A percentile compares a stretch with the other conserved stretches of the same genome.
phyloP scores from a whole-genome alignment of 768 basidiomycete species.

The Cystobasidium tubakii region DNA sequence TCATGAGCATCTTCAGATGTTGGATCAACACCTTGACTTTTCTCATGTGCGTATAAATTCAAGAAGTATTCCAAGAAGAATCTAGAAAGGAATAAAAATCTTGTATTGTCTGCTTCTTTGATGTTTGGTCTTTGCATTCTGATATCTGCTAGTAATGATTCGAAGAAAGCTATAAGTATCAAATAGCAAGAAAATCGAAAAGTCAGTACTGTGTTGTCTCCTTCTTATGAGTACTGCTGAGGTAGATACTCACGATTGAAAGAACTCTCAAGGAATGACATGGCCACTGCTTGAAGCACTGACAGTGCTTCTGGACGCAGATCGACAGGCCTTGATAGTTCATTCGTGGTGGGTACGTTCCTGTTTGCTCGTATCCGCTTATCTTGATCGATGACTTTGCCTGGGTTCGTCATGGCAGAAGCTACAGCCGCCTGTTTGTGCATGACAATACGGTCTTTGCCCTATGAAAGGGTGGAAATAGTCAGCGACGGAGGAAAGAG shows the following conservation, averaged over 20 bases:
- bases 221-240: too few species aligned
- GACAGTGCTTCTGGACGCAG: conserved; percentile 49
- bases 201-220: too few species aligned
- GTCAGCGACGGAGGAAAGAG: not conserved
- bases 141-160: conserved; percentile 82
- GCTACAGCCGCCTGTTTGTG: conserved; percentile 78
- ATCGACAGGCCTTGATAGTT: conserved; percentile 46
- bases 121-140: conserved; percentile 84
- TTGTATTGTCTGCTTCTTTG: conserved; percentile 87
- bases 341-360: conserved; percentile 37
- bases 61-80: conserved; percentile 94
- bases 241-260: conserved; percentile 90
- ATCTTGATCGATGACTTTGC: conserved; percentile 62
- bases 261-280: conserved; percentile 68
- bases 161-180: conserved; percentile 65
- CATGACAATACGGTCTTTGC: conserved; percentile 57
- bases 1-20: conserved; percentile 46
- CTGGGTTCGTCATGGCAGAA: conserved; percentile 56
- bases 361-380: not conserved
- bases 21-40: conserved; percentile 37
- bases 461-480: conserved; percentile 44
- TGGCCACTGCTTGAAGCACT: conserved; percentile 62
- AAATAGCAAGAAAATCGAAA: too few species aligned
- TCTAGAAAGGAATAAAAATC: conserved; percentile 75
- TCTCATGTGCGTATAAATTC: conserved; percentile 54